Conservation (phyloP, 768 basidiomycete genomes). For the Lanmaoa pseudosensibilis region DNA sequence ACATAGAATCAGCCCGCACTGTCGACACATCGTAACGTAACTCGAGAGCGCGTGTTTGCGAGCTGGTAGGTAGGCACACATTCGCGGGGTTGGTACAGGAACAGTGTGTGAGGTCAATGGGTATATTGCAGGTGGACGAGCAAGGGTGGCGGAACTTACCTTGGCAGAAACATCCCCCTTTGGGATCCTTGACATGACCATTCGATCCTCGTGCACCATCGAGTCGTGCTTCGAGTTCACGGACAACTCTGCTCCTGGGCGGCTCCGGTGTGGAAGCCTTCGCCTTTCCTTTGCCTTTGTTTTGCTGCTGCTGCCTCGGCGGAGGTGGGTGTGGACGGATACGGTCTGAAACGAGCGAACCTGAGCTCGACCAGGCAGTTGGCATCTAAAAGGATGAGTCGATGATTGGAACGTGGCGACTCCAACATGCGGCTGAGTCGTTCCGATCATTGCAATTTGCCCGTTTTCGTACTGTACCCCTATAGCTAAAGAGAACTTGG, state of each 20-base stretch:
- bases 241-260: conserved; percentile 51
- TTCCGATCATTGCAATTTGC: too few relatives aligned
- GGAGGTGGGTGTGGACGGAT: conserved; percentile 36
- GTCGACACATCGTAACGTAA: conserved; percentile 53
- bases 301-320: conserved; percentile 18
- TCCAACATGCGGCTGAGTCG: too few relatives aligned
- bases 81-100: neutral
- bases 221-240: conserved; percentile 47
- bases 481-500: too few relatives aligned
- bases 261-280: conserved; percentile 38
- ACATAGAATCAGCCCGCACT: conserved; percentile 67
- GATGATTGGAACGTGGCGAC: neutral
- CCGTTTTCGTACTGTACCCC: neutral
- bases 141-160: conserved; percentile 36
- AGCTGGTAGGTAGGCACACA: conserved; percentile 38
- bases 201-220: conserved; percentile 37
- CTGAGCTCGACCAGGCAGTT: conserved; percentile 31
- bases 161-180: conserved; percentile 71
- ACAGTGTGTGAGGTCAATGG: neutral
- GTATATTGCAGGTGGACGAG: neutral
- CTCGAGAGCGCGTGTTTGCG: conserved; percentile 56
- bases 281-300: conserved; percentile 36
- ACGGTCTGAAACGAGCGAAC: conserved; percentile 58
- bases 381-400: conserved; percentile 2
- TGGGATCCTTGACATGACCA: conserved; percentile 49